Evolutionary conservation across 2,329 filamentous ascomycete genomes (phyloP), one percentile per base, ranked within the genome.

Genomic region (Aspergillus felis): DNA sequence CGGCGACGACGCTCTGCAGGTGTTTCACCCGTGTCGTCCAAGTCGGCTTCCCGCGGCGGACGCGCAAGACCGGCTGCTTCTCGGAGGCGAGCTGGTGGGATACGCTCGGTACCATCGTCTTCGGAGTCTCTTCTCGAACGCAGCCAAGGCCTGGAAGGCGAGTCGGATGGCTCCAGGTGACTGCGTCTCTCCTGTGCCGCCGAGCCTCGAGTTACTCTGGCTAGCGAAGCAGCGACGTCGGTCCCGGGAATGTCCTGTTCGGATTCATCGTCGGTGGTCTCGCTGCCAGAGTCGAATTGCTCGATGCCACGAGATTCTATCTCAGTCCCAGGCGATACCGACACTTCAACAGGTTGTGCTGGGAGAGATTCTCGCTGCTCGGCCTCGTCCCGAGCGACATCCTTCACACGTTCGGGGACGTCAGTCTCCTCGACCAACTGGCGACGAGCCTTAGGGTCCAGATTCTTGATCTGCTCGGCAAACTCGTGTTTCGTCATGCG

Each of bases 401-500:
- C 61, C 62, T 79, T 75, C 28, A 80, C 62, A 7, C 62, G 55
- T 22, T 73, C 67, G 1, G 77, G 74, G 1, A 71, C 76, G 57
- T 77, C 75, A 35, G 71, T 75, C 50, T 78, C 67, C 38, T 79
- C 71, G 3, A 78, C 72, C 4, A 76, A 60, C 50, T 76, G 78
- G 14, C 79, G 80, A 41, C 84, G 82, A 29, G 78, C 74, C 65
- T 84, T 86, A 27, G 85, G 81, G 60, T 86, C 84, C 68, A 87
- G 76, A 22, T 79, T 74, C 56, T 82, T 80, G 71, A 88, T 84
- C 64, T 86, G 81, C 57, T 82, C 74, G 66, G 87, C 86, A 66
- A 88, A 88, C 60, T 88, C 84, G 3, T 80, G 75, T 65, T 87
- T 87, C 73, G 80, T 85, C 82, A 87, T 84, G 47, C 85, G 78